Evolutionary conservation across 805 yeast genomes (phyloP).

Genomic region (Saturnispora halmiae): DNA sequence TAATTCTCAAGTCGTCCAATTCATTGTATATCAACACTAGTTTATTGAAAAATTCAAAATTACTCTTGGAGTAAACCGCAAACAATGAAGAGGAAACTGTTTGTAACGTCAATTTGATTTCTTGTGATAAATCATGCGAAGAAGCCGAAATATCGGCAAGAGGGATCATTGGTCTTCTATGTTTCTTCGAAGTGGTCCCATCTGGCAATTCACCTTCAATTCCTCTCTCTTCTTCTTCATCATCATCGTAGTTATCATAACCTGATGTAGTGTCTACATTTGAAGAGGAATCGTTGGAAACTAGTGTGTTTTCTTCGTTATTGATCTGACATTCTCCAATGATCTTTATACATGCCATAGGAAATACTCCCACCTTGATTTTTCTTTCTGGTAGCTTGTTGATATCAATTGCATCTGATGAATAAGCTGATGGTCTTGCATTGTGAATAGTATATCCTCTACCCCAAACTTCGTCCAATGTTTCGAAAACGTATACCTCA

Average conservation of each 20-base stretch:
- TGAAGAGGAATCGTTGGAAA: slow-evolving; percentile 4
- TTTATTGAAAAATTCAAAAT: slow-evolving; percentile 52
- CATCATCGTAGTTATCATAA: slow-evolving; percentile 13
- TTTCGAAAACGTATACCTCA: slow-evolving; percentile 13
- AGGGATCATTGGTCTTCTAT: slow-evolving; percentile 46
- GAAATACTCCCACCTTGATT: slow-evolving; percentile 49
- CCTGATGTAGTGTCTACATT: slow-evolving; percentile 8
- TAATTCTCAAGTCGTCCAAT: slow-evolving; percentile 50
- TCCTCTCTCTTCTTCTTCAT: slow-evolving; percentile 8
- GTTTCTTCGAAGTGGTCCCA: slow-evolving; percentile 9
- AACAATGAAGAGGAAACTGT: slow-evolving; percentile 56
- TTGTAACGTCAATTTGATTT: slow-evolving; percentile 47
- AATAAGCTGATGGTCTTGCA: slow-evolving; percentile 63
- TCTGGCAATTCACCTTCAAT: not conserved
- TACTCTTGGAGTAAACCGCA: slow-evolving; percentile 63
- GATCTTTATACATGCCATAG: slow-evolving; percentile 44
- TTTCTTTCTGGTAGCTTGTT: slow-evolving; percentile 55
- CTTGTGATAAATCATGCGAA: slow-evolving; percentile 36
- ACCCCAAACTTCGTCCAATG: slow-evolving; percentile 46
- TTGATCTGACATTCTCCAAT: slow-evolving; percentile 29
- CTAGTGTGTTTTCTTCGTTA: not conserved
- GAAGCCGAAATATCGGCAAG: slow-evolving; percentile 33
- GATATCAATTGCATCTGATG: slow-evolving; percentile 48
- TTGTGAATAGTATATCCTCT: slow-evolving; percentile 64
- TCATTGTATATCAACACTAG: slow-evolving; percentile 44